Conservation (phyloP, 2,329 filamentous ascomycete genomes). For the Emydomyces testavorans region DNA sequence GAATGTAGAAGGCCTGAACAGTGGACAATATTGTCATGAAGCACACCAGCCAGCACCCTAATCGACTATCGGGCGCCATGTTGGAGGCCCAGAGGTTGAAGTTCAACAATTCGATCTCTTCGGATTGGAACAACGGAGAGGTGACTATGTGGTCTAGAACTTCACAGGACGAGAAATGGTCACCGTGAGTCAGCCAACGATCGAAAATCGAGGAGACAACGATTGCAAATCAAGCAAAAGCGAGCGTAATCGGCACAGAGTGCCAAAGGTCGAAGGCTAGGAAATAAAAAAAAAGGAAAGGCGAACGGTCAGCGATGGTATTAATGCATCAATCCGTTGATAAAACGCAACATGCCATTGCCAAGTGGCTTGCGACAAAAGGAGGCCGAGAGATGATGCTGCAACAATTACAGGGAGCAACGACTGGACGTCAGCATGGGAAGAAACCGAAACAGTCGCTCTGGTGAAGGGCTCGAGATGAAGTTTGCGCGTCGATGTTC, state of each 20-base stretch:
- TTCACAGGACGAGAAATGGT: background rate
- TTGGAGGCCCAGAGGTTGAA: slow-evolving; percentile 1
- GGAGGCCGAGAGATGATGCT: background rate
- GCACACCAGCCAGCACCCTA: slow-evolving; percentile 28
- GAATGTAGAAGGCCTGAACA: slow-evolving; percentile 67
- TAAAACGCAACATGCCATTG: slow-evolving; percentile 7
- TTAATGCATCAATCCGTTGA: slow-evolving; percentile 6
- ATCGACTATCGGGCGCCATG: slow-evolving; percentile 21
- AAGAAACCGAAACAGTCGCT: background rate
- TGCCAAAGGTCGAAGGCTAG: too few species aligned
- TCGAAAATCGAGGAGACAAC: background rate
- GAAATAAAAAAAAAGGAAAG: too few species aligned
- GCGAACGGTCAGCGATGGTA: background rate
- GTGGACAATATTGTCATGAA: slow-evolving; percentile 43
- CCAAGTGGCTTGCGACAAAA: slow-evolving; percentile 5
- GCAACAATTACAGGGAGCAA: background rate
- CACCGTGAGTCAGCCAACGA: background rate
- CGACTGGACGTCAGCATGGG: background rate
- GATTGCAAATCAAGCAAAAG: background rate
- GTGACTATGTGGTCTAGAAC: background rate
- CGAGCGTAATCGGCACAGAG: slow-evolving; percentile 47
- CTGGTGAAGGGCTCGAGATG: background rate
- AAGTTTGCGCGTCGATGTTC: too few species aligned
- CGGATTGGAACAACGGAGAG: background rate
- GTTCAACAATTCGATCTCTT: background rate